These are phyloP conservation scores for Rhizophagus prolifer DNA, from an alignment of 192 early-diverging fungal genomes.

Conservation along the genomic window DNA sequence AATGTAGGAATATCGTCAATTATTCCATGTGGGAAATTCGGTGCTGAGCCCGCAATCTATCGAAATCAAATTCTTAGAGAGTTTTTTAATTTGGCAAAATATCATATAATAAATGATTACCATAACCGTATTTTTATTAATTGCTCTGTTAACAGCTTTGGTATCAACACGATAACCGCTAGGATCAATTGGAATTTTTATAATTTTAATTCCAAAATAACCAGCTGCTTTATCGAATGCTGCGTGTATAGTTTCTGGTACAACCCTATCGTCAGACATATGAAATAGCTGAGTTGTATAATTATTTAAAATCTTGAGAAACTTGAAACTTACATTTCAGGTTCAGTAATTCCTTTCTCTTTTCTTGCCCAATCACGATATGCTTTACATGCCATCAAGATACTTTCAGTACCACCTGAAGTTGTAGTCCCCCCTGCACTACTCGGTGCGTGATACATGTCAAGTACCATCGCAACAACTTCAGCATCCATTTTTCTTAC, in stretches of 20 bases:
- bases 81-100: neutral
- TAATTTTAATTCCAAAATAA: slow-evolving; percentile 88
- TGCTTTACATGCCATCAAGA: slow-evolving; percentile 93
- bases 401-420: slow-evolving; percentile 91
- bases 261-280: slow-evolving; percentile 52
- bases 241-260: slow-evolving; percentile 91
- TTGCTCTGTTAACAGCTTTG: slow-evolving; percentile 71
- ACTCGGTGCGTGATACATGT: slow-evolving; percentile 77
- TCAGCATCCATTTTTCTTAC: slow-evolving; percentile 96
- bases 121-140: slow-evolving; percentile 91
- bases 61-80: neutral
- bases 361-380: slow-evolving; percentile 86
- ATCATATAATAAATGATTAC: slow-evolving; percentile 33
- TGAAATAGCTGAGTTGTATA: neutral
- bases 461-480: slow-evolving; percentile 86
- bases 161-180: slow-evolving; percentile 75
- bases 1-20: slow-evolving; percentile 87
- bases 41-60: slow-evolving; percentile 83
- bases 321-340: slow-evolving; percentile 76
- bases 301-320: neutral
- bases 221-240: slow-evolving; percentile 94
- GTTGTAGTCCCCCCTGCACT: slow-evolving; percentile 85
- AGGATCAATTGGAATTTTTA: slow-evolving; percentile 81
- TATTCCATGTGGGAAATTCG: slow-evolving; percentile 92
- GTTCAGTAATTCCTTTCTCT: slow-evolving; percentile 76